Evolutionary conservation across 768 basidiomycete species (phyloP).

Genomic region (Pleurotus citrinopileatus): DNA sequence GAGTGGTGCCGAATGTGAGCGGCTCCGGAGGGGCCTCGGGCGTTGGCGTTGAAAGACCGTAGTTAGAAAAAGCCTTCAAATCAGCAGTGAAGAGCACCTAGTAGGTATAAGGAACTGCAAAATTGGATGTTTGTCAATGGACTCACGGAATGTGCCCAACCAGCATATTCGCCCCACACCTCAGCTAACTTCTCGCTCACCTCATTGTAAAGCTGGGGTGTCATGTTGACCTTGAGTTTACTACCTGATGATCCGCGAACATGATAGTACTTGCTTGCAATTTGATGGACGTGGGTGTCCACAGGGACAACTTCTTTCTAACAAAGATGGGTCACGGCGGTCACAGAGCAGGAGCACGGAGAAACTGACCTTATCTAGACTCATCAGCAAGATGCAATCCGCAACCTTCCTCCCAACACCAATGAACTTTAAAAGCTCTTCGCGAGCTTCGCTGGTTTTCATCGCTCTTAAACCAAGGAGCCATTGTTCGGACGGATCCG

Average conservation of each 20-base stretch:
- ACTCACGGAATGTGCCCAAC: constrained; percentile 86
- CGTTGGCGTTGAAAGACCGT: constrained; percentile 39
- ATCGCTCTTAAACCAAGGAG: constrained; percentile 48
- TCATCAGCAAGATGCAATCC: constrained; percentile 93
- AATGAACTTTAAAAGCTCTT: constrained; percentile 74
- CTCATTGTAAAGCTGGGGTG: constrained; percentile 72
- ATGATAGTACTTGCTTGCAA: constrained; percentile 78
- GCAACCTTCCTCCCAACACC: constrained; percentile 98
- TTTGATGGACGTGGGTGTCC: constrained; percentile 94
- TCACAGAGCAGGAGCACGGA: neutral
- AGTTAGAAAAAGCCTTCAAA: constrained; percentile 61
- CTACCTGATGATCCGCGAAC: constrained; percentile 35
- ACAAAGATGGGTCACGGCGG: constrained; percentile 2
- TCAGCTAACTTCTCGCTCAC: constrained; percentile 56
- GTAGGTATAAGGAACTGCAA: neutral
- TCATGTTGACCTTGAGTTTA: constrained; percentile 56
- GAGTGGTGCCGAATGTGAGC: neutral
- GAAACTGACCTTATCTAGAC: constrained; percentile 72
- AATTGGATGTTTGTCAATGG: neutral
- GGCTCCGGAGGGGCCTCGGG: neutral
- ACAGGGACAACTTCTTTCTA: constrained; percentile 89
- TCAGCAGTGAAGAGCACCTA: constrained; percentile 78
- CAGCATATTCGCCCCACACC: constrained; percentile 83
- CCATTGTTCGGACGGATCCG: constrained; percentile 45
- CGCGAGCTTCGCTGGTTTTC: constrained; percentile 59